These are phyloP conservation scores for Fistulifera pelliculosa DNA, from an alignment of 108 stramenopile species.

Conservation along the genomic window DNA sequence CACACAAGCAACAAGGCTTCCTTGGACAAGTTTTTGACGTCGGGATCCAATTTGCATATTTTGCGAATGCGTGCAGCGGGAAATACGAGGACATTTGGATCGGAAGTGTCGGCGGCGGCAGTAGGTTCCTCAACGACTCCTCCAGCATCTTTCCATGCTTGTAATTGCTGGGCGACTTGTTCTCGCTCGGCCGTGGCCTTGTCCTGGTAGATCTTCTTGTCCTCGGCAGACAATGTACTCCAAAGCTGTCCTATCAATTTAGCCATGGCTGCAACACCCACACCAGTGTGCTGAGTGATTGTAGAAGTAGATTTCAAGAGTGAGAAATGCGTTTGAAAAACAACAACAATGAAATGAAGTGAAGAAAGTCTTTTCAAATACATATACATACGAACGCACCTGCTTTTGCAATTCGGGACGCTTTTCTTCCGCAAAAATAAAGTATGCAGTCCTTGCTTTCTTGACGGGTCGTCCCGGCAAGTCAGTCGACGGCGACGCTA, in stretches of 20 bases:
- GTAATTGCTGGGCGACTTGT: constrained; percentile 35
- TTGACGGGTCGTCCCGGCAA: constrained; percentile 35
- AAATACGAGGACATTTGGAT: constrained; percentile 13
- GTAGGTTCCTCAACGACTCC: constrained; percentile 8
- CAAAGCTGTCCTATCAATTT: constrained; percentile 52
- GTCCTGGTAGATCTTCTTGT: constrained; percentile 49
- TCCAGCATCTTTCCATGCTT: constrained; percentile 43
- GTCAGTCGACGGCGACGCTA: too few relatives aligned
- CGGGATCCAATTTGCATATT: constrained; percentile 82
- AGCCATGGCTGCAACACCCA: constrained; percentile 50
- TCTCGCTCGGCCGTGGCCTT: constrained; percentile 52
- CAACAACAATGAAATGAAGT: constrained; percentile 1
- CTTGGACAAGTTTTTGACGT: constrained; percentile 70
- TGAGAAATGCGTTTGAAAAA: background rate
- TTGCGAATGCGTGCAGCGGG: constrained; percentile 80
- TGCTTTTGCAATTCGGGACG: constrained; percentile 49
- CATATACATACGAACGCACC: constrained; percentile 21
- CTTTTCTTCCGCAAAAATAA: constrained; percentile 75
- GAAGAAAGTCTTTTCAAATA: constrained; percentile 1
- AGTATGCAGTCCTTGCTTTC: constrained; percentile 69
- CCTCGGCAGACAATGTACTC: constrained; percentile 27
- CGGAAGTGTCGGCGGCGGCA: constrained; percentile 1
- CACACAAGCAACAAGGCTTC: constrained; percentile 71
- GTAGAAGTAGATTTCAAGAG: background rate
- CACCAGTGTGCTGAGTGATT: constrained; percentile 46